Conservation (phyloP, 176 grass and related monocot genomes). For the Pontederia crassipes region DNA sequence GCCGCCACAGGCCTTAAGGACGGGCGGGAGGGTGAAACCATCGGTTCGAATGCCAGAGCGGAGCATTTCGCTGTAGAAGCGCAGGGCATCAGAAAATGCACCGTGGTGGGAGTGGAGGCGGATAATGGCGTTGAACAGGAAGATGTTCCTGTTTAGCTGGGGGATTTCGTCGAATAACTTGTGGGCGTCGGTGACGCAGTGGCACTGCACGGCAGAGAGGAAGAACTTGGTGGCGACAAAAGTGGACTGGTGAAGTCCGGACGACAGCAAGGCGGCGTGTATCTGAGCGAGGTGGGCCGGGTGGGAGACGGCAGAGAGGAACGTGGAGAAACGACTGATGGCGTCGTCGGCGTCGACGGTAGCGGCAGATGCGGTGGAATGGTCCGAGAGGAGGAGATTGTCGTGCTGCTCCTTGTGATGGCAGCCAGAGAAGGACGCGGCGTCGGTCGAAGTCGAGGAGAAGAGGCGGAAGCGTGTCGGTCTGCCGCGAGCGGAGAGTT, state of each 20-base stretch:
- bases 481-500: slow-evolving; percentile 3
- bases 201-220: too few relatives aligned
- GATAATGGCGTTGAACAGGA: slow-evolving; percentile 11
- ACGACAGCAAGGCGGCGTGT: slow-evolving; percentile 16
- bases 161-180: slow-evolving; percentile 13
- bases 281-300: slow-evolving; percentile 17
- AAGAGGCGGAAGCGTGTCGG: slow-evolving; percentile 2
- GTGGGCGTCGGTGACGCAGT: not conserved
- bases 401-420: slow-evolving; percentile 19
- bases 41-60: slow-evolving; percentile 26
- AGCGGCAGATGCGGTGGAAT: not conserved
- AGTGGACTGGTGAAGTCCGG: slow-evolving; percentile 21
- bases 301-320: slow-evolving; percentile 16
- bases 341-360: not conserved
- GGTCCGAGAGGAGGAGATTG: slow-evolving; percentile 29
- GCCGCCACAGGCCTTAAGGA: slow-evolving; percentile 26
- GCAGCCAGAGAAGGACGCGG: slow-evolving; percentile 6
- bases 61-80: slow-evolving; percentile 12
- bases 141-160: not conserved
- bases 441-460: not conserved
- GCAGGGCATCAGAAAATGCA: slow-evolving; percentile 1
- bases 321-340: slow-evolving; percentile 23
- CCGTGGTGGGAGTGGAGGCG: slow-evolving; percentile 14
- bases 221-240: not conserved
- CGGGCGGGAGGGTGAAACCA: slow-evolving; percentile 25